A percentile compares a stretch with the other conserved stretches of the same genome.
Evolutionary conservation across 306 rosid species (phyloP).

Genomic region (Castanea mollissima): DNA sequence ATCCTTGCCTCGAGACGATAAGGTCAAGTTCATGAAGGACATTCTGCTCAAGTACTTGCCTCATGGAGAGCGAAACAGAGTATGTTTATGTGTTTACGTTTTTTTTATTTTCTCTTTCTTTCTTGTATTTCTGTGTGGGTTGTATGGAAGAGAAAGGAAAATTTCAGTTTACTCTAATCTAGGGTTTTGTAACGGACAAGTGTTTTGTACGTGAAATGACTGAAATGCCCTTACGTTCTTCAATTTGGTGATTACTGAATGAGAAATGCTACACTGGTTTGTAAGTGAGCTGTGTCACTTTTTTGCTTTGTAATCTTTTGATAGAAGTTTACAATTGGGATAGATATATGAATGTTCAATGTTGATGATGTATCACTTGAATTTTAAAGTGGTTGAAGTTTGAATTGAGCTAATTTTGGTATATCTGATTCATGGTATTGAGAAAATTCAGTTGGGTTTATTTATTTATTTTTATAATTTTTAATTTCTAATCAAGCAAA

Average conservation of each 20-base stretch:
- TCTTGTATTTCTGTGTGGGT: neutral
- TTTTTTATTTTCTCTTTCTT: too few relatives aligned
- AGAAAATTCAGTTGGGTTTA: too few relatives aligned
- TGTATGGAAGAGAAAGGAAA: neutral
- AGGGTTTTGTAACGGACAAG: constrained; percentile 25
- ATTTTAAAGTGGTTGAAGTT: neutral
- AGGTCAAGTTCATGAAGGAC: constrained; percentile 47
- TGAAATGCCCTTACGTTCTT: neutral
- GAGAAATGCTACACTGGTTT: too few relatives aligned
- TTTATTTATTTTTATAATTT: too few relatives aligned
- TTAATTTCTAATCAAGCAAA: too few relatives aligned
- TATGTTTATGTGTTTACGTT: constrained; percentile 11
- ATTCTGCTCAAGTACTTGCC: constrained; percentile 49
- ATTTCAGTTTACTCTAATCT: neutral
- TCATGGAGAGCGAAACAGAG: constrained; percentile 37
- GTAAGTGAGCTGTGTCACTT: neutral
- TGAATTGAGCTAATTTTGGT: neutral
- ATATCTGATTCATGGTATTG: neutral
- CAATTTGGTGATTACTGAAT: neutral
- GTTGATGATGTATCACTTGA: neutral
- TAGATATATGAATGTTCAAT: neutral
- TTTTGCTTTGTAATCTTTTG: neutral
- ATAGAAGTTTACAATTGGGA: neutral
- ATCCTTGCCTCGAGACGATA: constrained; percentile 35
- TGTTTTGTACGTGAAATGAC: neutral